phyloP scores from a whole-genome alignment of 306 rosid genomes.

The Elaeagnus macrophylla region DNA sequence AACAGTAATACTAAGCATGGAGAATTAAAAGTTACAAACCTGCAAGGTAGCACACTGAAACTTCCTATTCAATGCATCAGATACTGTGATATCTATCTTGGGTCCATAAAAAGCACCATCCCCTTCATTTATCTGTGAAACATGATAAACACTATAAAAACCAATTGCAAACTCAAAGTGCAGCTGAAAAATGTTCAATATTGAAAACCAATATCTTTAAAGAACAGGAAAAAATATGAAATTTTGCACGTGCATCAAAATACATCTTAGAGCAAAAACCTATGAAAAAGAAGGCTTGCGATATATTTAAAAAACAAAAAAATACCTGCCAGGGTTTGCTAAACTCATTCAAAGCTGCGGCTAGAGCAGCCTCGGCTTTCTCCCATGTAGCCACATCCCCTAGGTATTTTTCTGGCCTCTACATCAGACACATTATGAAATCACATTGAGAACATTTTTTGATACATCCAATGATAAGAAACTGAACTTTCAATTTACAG shows the following conservation, averaged over 20 bases:
- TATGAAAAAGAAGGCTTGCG: too few relatives aligned
- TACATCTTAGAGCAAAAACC: too few relatives aligned
- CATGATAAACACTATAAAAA: slow-evolving; percentile 22
- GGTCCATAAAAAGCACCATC: slow-evolving; percentile 97
- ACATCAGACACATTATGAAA: slow-evolving; percentile 5
- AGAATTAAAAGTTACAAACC: slow-evolving; percentile 32
- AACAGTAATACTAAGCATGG: slow-evolving; percentile 1
- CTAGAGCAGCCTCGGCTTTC: slow-evolving; percentile 78
- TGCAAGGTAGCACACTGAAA: slow-evolving; percentile 95
- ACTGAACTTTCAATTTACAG: too few relatives aligned
- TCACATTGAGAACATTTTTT: not conserved
- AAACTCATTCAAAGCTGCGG: slow-evolving; percentile 74
- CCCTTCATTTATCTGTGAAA: slow-evolving; percentile 68
- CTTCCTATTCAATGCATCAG: slow-evolving; percentile 82
- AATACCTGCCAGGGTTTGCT: slow-evolving; percentile 90
- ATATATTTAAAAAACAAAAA: too few relatives aligned
- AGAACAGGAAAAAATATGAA: not conserved
- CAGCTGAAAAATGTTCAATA: not conserved
- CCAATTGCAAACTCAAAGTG: slow-evolving; percentile 6
- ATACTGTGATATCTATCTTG: slow-evolving; percentile 83
- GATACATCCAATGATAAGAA: too few relatives aligned
- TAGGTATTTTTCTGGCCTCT: slow-evolving; percentile 85
- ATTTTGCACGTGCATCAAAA: too few relatives aligned
- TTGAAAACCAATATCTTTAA: not conserved
- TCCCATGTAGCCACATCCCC: slow-evolving; percentile 84